Evolutionary conservation across 2,329 filamentous ascomycete species (phyloP).

Genomic region (Diaporthe velutina): DNA sequence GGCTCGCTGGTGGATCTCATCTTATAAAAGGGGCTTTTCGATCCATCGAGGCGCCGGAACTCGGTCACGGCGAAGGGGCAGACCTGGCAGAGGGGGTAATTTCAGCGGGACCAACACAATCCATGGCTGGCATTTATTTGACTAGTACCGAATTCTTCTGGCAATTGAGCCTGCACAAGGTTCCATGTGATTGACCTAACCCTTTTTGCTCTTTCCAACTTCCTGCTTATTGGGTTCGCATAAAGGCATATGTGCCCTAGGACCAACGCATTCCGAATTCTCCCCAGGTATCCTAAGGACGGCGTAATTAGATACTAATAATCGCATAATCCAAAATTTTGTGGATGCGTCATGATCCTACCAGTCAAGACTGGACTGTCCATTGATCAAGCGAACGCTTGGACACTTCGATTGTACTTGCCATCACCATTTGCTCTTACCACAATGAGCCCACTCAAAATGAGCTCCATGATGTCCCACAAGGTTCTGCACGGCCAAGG

Average conservation of each 20-base stretch:
- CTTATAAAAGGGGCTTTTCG: conserved; percentile 15
- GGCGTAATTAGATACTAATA: too few species aligned
- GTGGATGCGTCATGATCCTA: background rate
- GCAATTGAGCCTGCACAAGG: background rate
- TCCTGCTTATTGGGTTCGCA: background rate
- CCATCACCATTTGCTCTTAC: background rate
- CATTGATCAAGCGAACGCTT: background rate
- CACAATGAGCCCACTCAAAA: conserved; percentile 10
- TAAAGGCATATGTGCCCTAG: background rate
- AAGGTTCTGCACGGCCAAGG: background rate
- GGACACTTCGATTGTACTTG: background rate
- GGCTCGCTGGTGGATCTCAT: conserved; percentile 26
- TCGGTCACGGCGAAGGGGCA: conserved; percentile 1
- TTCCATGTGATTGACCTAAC: too few species aligned
- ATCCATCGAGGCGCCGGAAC: conserved; percentile 9
- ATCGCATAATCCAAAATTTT: too few species aligned
- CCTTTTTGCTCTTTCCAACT: background rate
- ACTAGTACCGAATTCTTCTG: background rate
- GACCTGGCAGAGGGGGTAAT: background rate
- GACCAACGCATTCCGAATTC: background rate
- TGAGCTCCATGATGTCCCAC: background rate
- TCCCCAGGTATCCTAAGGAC: background rate
- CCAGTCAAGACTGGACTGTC: background rate
- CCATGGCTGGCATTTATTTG: background rate
- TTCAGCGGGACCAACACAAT: background rate